Conservation (phyloP, 2,329 filamentous ascomycete genomes). For the Diplodia mutila region DNA sequence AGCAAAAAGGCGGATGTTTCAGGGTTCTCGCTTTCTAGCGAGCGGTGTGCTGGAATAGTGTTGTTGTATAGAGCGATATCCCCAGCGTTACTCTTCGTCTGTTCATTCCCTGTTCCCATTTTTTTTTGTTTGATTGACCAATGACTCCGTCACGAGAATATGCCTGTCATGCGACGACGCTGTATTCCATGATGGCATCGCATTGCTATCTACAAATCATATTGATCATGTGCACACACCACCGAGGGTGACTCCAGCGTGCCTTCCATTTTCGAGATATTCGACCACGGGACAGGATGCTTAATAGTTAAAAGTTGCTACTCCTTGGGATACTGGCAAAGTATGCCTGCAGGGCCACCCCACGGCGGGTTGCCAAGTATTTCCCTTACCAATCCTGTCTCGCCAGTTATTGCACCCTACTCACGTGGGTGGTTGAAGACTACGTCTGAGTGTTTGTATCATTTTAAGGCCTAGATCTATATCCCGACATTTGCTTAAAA, state of each 20-base stretch:
- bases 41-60: slow-evolving; percentile 14
- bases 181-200: not conserved
- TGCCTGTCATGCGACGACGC: not conserved
- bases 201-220: not conserved
- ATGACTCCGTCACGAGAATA: slow-evolving; percentile 1
- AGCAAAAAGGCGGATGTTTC: slow-evolving; percentile 22
- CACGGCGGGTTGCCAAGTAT: not conserved
- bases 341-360: too few species aligned
- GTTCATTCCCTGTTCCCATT: not conserved
- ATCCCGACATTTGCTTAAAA: not conserved
- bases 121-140: slow-evolving; percentile 13
- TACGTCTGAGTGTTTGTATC: too few species aligned
- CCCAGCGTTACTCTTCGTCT: slow-evolving; percentile 8
- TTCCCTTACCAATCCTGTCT: not conserved
- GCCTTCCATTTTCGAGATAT: too few species aligned
- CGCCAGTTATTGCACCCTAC: too few species aligned
- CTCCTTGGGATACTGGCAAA: not conserved
- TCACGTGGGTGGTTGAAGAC: too few species aligned
- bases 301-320: not conserved
- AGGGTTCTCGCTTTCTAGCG: slow-evolving; percentile 9
- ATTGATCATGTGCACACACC: not conserved
- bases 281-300: too few species aligned
- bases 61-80: slow-evolving; percentile 25
- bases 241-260: not conserved
- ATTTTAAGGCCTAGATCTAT: too few species aligned